Percentiles rank a stretch among this genome's conserved stretches.
phyloP scores from a whole-genome alignment of 177 flowering plant genomes.

The Vitis hybrid region DNA sequence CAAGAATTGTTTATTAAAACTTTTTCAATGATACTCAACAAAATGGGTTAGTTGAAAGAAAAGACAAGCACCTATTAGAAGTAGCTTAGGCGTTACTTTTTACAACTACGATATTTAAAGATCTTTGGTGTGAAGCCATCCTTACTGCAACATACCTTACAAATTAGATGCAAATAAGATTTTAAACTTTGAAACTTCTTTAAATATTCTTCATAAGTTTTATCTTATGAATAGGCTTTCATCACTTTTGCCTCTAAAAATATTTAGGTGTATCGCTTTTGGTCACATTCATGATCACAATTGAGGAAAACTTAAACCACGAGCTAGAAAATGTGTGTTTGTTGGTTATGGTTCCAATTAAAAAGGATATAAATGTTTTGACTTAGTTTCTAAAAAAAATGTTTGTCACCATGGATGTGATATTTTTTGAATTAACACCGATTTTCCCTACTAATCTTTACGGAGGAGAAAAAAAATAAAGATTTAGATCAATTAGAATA shows the following conservation, averaged over 20 bases:
- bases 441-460: too few relatives aligned
- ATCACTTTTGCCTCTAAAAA: too few relatives aligned
- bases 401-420: neutral
- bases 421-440: neutral
- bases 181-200: neutral
- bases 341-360: too few relatives aligned
- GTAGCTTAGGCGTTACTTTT: neutral
- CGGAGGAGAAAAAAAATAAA: too few relatives aligned
- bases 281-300: neutral
- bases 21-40: too few relatives aligned
- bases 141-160: neutral
- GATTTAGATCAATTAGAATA: too few relatives aligned
- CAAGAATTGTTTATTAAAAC: too few relatives aligned
- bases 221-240: neutral
- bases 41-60: too few relatives aligned
- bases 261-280: neutral
- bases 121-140: neutral
- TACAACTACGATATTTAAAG: neutral
- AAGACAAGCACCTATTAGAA: neutral
- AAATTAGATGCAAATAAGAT: neutral
- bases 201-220: neutral
- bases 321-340: neutral
- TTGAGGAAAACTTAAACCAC: neutral
- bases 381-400: neutral
- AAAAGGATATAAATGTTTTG: too few relatives aligned